phyloP scores from a whole-genome alignment of 2,329 filamentous ascomycete species.

The Penicillium decumbens region DNA sequence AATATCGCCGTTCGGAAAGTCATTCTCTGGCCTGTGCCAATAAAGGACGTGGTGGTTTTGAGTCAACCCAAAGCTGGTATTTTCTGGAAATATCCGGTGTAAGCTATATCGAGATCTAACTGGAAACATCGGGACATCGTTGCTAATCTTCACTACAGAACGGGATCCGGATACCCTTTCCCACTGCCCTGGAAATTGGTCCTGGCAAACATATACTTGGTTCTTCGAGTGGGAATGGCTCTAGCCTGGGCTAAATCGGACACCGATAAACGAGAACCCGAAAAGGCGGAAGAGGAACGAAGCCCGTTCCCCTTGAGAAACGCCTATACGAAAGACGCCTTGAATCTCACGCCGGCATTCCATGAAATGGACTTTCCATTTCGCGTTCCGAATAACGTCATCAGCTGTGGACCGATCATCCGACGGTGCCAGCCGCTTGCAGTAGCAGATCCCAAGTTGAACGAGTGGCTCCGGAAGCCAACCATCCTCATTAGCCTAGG shows the following conservation, averaged over 20 bases:
- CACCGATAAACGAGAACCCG: constrained; percentile 25
- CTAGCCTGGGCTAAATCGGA: constrained; percentile 8
- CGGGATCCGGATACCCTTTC: constrained; percentile 45
- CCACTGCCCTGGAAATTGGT: constrained; percentile 46
- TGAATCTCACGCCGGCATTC: constrained; percentile 30
- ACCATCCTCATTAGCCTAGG: constrained; percentile 51
- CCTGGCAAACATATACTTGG: constrained; percentile 42
- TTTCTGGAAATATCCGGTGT: constrained; percentile 36
- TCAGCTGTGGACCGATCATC: constrained; percentile 48
- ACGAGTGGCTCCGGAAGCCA: constrained; percentile 42
- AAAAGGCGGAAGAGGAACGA: constrained; percentile 22
- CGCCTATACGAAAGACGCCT: constrained; percentile 24
- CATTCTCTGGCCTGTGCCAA: constrained; percentile 46
- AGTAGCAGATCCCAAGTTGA: constrained; percentile 42
- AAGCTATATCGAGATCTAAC: constrained; percentile 1
- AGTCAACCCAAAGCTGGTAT: constrained; percentile 37
- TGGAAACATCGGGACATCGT: neutral
- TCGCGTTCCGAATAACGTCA: constrained; percentile 39
- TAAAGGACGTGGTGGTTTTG: constrained; percentile 39
- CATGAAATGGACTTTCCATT: constrained; percentile 42
- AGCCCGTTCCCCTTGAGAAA: constrained; percentile 27
- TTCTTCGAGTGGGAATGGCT: constrained; percentile 22
- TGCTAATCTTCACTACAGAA: constrained; percentile 25
- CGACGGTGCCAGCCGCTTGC: constrained; percentile 31
- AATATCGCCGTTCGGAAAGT: constrained; percentile 33